Conservation (phyloP, 129 eudicot species). For the Flaveria brownii region DNA sequence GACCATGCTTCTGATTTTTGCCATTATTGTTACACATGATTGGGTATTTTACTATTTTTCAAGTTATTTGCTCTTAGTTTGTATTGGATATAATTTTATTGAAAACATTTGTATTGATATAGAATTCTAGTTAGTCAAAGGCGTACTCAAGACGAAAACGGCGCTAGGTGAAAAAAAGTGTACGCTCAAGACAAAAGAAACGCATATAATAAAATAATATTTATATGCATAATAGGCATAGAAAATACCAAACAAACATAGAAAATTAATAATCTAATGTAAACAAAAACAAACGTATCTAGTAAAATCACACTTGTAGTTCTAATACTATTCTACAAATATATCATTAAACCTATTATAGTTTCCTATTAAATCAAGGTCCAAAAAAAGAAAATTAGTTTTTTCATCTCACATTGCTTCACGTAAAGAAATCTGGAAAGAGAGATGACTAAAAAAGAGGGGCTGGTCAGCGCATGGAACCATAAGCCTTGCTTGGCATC, state of each 20-base stretch:
- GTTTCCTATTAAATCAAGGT: not conserved
- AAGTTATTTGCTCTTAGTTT: not conserved
- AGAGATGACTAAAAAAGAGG: not conserved
- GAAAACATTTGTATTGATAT: not conserved
- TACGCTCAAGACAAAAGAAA: not conserved
- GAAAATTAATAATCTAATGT: not conserved
- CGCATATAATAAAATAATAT: not conserved
- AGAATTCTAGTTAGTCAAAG: not conserved
- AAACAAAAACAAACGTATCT: too few relatives aligned
- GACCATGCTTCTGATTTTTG: not conserved
- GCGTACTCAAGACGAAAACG: not conserved
- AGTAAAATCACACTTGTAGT: too few relatives aligned
- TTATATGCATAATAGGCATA: not conserved
- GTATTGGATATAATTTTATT: not conserved
- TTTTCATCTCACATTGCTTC: not conserved
- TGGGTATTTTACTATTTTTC: constrained; percentile 8
- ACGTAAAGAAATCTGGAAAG: not conserved
- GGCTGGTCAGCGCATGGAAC: not conserved
- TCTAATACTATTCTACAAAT: not conserved
- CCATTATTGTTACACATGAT: not conserved
- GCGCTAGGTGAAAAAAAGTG: not conserved
- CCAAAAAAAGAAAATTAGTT: not conserved
- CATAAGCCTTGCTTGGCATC: not conserved
- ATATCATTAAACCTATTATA: not conserved
- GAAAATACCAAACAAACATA: not conserved